Evolutionary conservation across 768 basidiomycete genomes (phyloP), one percentile per base, ranked within the genome.

Genomic region (Tremella yokohamensis): DNA sequence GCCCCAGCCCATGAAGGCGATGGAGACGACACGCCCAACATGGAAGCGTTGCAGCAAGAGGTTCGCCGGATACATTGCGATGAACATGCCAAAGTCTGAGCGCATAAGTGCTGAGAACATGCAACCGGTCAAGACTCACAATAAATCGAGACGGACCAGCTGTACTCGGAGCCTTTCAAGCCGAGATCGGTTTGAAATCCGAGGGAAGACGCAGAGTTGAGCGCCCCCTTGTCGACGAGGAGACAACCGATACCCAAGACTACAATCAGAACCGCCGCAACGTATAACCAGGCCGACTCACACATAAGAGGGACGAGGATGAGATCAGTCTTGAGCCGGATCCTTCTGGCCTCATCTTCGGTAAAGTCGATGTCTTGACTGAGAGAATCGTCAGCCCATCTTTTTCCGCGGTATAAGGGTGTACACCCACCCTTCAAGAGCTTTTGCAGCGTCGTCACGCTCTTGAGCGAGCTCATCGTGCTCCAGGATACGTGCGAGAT

Each of bases 121-220:
- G 22, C 18, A 22, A 6, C 6, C 4, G 42, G 15, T 16, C 4
- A 45, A n/a, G n/a, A 45, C 42, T 45, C 42, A 45, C 42, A 45
- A 15, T 45, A 45, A 15, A 45, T 45, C n/a, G 42, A 45, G n/a
- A 45, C 42, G n/a, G 42, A n/a, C 42, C 42, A 45, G 22, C 42
- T 45, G 42, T 45, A 45, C 22, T 45, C n/a, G n/a, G 42, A 45
- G 22, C 42, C 42, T n/a, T 45, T n/a, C 42, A 45, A 16, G 4
- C 42, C 42, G n/a, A 45, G 22, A 16, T 45, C 42, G 22, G 42
- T 45, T 16, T 45, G 42, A 16, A 45, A 45, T 6, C 42, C 42
- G 15, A 45, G 42, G 22, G 42, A 18, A 6, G 42, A 45, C n/a
- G 42, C 42, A 22, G 42, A n/a, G 22, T 45, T 45, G 42, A 45